A percentile compares a stretch with the other conserved stretches of the same genome.
Conservation (phyloP, 2,329 filamentous ascomycete genomes). For the Colletotrichum lini region DNA sequence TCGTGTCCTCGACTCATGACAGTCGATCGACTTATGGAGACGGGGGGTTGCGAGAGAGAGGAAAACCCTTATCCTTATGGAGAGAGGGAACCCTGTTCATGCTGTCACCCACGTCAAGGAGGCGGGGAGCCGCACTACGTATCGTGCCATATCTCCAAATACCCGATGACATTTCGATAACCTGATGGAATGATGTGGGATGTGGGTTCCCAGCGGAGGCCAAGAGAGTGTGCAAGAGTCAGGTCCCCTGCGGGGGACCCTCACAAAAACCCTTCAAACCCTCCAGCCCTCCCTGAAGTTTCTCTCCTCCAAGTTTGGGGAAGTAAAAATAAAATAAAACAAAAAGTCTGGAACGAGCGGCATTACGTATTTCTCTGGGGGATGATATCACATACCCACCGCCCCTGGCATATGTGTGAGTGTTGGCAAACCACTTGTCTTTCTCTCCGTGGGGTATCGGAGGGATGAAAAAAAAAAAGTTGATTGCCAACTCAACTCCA, state of each 20-base stretch:
- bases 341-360: constrained; percentile 36
- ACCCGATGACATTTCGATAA: constrained; percentile 4
- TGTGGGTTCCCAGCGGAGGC: constrained; percentile 2
- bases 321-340: neutral
- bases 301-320: neutral
- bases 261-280: neutral
- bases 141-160: neutral
- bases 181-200: constrained; percentile 20
- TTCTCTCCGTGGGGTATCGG: constrained; percentile 19
- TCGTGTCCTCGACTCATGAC: constrained; percentile 4
- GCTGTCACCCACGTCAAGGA: constrained; percentile 2
- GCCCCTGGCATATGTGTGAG: constrained; percentile 33
- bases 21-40: neutral
- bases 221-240: constrained; percentile 13
- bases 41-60: neutral
- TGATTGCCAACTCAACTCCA: constrained; percentile 8
- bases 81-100: neutral
- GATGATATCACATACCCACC: constrained; percentile 41
- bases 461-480: neutral
- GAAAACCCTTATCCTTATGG: neutral
- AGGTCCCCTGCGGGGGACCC: neutral
- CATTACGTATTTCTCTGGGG: constrained; percentile 38
- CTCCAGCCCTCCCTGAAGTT: constrained; percentile 3
- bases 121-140: neutral
- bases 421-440: constrained; percentile 15